Conservation (phyloP, 2,329 filamentous ascomycete genomes). For the Sporothrix brasiliensis region DNA sequence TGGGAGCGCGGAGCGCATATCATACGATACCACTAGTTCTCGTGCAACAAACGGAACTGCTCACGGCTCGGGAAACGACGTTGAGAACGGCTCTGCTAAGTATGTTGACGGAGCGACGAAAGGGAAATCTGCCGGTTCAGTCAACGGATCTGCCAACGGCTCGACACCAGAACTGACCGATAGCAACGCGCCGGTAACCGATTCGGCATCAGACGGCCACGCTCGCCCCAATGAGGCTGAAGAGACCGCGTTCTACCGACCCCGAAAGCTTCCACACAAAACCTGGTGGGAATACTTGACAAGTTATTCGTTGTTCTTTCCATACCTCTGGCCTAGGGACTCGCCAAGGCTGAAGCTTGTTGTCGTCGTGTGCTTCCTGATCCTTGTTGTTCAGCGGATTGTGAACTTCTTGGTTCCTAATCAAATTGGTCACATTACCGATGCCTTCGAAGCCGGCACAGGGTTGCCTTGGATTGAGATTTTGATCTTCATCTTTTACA, state of each 20-base stretch:
- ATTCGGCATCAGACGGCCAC: background rate
- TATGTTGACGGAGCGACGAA: constrained; percentile 36
- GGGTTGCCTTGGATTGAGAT: constrained; percentile 73
- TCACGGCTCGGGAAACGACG: background rate
- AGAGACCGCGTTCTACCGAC: constrained; percentile 82
- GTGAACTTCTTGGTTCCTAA: constrained; percentile 85
- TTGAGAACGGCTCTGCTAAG: constrained; percentile 16
- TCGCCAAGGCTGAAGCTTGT: constrained; percentile 71
- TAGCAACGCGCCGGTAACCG: constrained; percentile 36
- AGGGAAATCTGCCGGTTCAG: constrained; percentile 33
- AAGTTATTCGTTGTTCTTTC: constrained; percentile 92
- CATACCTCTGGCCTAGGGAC: constrained; percentile 93
- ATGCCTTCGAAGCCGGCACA: constrained; percentile 59
- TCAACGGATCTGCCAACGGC: constrained; percentile 48
- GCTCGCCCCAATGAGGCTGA: constrained; percentile 51
- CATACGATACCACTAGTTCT: background rate
- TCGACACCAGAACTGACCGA: background rate
- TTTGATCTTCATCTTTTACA: constrained; percentile 73
- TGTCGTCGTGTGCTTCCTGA: constrained; percentile 77
- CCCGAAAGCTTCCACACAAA: constrained; percentile 79
- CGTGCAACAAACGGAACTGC: background rate
- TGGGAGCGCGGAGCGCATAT: constrained; percentile 39
- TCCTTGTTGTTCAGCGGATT: constrained; percentile 77
- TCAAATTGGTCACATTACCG: constrained; percentile 79
- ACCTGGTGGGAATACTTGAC: constrained; percentile 96